Evolutionary conservation across 768 basidiomycete genomes (phyloP).

Genomic region (Lactarius evosmus): DNA sequence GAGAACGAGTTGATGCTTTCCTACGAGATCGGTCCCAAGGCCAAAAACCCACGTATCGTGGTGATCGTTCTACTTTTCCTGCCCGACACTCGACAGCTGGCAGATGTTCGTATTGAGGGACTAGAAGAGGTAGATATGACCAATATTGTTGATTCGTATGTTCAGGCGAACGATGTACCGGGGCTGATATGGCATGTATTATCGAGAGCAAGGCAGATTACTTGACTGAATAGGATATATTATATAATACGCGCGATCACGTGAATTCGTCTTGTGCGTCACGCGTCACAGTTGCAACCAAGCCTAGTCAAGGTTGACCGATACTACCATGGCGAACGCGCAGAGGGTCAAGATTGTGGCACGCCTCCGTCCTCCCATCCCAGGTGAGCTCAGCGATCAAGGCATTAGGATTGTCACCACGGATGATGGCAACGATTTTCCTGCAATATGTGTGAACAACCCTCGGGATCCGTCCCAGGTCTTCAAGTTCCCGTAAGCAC

Average conservation of each 20-base stretch:
- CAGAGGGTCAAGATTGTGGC: conserved; percentile 71
- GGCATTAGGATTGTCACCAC: conserved; percentile 51
- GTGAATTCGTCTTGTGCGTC: conserved; percentile 5
- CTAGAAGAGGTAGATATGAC: conserved; percentile 51
- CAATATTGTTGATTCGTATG: conserved; percentile 58
- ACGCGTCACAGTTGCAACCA: background rate
- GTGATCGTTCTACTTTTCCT: conserved; percentile 62
- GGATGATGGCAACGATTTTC: conserved; percentile 38
- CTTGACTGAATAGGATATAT: background rate
- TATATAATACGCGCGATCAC: conserved; percentile 17
- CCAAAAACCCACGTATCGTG: conserved; percentile 37
- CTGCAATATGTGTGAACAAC: conserved; percentile 63
- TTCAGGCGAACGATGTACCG: conserved; percentile 62
- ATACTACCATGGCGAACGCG: conserved; percentile 15
- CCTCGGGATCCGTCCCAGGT: conserved; percentile 64
- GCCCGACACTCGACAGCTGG: conserved; percentile 65
- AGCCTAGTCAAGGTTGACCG: background rate
- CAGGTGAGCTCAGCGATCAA: conserved; percentile 59
- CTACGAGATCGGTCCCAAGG: conserved; percentile 48
- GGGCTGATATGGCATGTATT: conserved; percentile 62
- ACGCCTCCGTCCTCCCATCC: conserved; percentile 63
- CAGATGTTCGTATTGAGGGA: conserved; percentile 53
- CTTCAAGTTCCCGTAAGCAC: conserved; percentile 72
- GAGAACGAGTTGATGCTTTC: conserved; percentile 76
- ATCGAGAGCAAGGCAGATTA: conserved; percentile 41